Conservation (phyloP, 441 rosid species). For the Gossypium laxum region DNA sequence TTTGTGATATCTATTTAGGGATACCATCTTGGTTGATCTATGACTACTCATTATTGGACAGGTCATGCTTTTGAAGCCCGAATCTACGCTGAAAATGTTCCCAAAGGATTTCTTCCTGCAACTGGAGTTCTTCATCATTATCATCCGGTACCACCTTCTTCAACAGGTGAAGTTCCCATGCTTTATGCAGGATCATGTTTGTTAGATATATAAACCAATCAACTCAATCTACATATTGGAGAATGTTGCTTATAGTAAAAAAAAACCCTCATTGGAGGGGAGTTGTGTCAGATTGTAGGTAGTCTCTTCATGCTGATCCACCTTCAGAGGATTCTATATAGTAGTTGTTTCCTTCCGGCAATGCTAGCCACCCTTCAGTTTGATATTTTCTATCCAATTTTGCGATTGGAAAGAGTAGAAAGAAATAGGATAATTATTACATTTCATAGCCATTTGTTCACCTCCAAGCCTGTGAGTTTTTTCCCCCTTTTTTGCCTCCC, state of each 20-base stretch:
- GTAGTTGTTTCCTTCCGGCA: slow-evolving; percentile 4
- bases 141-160: slow-evolving; percentile 53
- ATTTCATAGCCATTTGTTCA: slow-evolving; percentile 1
- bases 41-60: slow-evolving; percentile 26
- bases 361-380: slow-evolving; percentile 4
- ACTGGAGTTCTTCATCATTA: slow-evolving; percentile 85
- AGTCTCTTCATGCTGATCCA: background rate
- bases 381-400: background rate
- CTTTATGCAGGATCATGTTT: background rate
- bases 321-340: slow-evolving; percentile 4
- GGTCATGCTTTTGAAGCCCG: slow-evolving; percentile 97
- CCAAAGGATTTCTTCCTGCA: slow-evolving; percentile 91
- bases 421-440: background rate
- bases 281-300: background rate
- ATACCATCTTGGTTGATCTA: background rate
- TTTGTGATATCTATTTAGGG: background rate
- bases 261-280: background rate
- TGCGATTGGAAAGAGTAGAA: slow-evolving; percentile 6
- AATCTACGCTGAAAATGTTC: slow-evolving; percentile 90
- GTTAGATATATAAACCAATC: slow-evolving; percentile 1
- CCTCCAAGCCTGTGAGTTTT: background rate
- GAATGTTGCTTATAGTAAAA: background rate
- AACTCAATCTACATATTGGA: background rate
- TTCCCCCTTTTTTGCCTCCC: background rate
- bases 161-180: slow-evolving; percentile 46